Conservation (phyloP, 2,329 filamentous ascomycete species). For the Harringtonia lauricola region DNA sequence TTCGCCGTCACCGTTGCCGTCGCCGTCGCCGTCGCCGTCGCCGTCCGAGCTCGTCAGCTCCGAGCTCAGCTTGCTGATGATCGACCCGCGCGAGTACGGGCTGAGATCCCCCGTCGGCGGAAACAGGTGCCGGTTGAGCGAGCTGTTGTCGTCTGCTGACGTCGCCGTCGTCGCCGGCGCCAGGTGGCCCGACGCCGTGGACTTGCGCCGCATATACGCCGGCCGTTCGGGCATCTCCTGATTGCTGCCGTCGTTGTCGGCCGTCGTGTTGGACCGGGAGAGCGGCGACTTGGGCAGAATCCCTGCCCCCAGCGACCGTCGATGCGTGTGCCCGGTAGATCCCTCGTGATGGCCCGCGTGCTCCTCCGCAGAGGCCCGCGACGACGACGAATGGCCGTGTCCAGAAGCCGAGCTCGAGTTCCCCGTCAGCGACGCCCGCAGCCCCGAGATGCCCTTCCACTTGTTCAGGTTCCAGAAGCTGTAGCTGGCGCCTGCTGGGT, state of each 20-base stretch:
- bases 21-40: slow-evolving; percentile 4
- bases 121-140: neutral
- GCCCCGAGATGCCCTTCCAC: slow-evolving; percentile 34
- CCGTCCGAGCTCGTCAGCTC: slow-evolving; percentile 32
- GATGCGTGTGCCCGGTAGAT: neutral
- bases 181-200: neutral
- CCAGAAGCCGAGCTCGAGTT: neutral
- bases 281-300: slow-evolving; percentile 10
- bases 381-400: neutral
- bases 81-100: slow-evolving; percentile 20
- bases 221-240: neutral
- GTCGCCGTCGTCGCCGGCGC: neutral
- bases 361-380: neutral
- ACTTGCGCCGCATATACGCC: neutral
- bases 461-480: slow-evolving; percentile 48
- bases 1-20: slow-evolving; percentile 11
- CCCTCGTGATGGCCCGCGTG: neutral
- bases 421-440: slow-evolving; percentile 13
- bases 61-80: slow-evolving; percentile 46
- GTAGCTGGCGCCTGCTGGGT: slow-evolving; percentile 28
- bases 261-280: neutral
- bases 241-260: neutral
- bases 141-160: neutral
- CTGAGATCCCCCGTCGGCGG: neutral
- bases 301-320: slow-evolving; percentile 11